phyloP scores from a whole-genome alignment of 164 flowering plant genomes.

The Chimonanthus praecox region DNA sequence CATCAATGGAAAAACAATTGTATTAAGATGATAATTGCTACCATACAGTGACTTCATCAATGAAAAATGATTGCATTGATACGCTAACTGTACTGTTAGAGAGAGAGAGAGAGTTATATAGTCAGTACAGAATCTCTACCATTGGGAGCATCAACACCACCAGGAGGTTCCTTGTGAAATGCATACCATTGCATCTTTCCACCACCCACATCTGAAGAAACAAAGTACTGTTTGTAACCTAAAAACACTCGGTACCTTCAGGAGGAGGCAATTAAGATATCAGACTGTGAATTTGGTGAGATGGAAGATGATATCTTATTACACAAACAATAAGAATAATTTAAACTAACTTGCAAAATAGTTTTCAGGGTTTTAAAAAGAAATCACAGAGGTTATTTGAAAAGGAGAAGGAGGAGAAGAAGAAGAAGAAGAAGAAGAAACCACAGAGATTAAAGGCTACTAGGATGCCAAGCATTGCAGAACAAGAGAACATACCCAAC shows the following conservation, averaged over 20 bases:
- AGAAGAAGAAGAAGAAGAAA: background rate
- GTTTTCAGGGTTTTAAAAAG: background rate
- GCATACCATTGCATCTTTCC: constrained; percentile 99
- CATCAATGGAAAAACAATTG: no score
- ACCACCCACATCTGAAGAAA: constrained; percentile 94
- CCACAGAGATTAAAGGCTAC: no score
- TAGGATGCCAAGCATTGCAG: background rate
- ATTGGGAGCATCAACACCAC: constrained; percentile 69
- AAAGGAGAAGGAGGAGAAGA: background rate
- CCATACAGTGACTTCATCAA: no score
- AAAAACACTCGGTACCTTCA: constrained; percentile 91
- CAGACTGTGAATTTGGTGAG: constrained; percentile 2
- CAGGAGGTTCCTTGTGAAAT: constrained; percentile 79
- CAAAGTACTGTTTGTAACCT: constrained; percentile 97
- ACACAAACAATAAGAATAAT: background rate
- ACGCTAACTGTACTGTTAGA: background rate
- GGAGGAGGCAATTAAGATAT: constrained; percentile 12
- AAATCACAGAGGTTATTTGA: background rate
- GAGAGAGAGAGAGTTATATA: background rate
- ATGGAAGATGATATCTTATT: background rate
- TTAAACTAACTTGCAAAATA: background rate
- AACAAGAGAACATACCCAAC: constrained; percentile 61
- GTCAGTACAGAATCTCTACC: constrained; percentile 35
- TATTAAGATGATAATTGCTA: no score
- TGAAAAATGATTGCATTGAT: no score